Conservation (phyloP, 345 rosid genomes). For the Salix suchowensis region DNA sequence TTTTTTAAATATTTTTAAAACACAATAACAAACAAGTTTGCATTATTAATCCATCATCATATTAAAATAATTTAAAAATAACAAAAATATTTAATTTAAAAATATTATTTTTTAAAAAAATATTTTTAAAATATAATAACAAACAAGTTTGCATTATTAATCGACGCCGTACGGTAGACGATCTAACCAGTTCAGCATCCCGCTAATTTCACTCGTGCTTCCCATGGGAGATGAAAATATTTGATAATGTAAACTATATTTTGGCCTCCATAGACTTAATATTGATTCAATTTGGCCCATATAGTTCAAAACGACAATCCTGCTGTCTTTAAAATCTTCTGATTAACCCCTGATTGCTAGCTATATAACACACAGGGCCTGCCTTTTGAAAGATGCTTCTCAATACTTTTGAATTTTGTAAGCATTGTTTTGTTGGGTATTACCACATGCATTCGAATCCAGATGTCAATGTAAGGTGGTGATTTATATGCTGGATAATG, state of each 20-base stretch:
- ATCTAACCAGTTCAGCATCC: neutral
- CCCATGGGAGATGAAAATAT: neutral
- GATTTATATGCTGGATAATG: no score
- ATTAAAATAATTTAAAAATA: no score
- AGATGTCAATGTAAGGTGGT: neutral
- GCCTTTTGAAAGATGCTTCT: neutral
- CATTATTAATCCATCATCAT: no score
- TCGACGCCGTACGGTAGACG: no score
- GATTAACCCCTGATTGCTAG: no score
- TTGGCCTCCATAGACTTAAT: neutral
- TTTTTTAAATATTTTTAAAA: neutral
- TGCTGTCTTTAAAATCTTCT: neutral
- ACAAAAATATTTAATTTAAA: no score
- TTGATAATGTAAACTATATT: neutral
- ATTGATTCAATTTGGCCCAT: neutral
- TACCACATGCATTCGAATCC: neutral
- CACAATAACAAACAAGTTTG: no score
- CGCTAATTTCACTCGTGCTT: neutral
- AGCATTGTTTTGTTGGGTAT: neutral
- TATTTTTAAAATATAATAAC: neutral
- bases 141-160: neutral
- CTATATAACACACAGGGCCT: neutral
- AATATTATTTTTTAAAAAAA: no score
- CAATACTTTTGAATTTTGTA: no score
- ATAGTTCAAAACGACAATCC: neutral